Evolutionary conservation across 805 yeast species (phyloP).

Genomic region (Teunomyces stri): DNA sequence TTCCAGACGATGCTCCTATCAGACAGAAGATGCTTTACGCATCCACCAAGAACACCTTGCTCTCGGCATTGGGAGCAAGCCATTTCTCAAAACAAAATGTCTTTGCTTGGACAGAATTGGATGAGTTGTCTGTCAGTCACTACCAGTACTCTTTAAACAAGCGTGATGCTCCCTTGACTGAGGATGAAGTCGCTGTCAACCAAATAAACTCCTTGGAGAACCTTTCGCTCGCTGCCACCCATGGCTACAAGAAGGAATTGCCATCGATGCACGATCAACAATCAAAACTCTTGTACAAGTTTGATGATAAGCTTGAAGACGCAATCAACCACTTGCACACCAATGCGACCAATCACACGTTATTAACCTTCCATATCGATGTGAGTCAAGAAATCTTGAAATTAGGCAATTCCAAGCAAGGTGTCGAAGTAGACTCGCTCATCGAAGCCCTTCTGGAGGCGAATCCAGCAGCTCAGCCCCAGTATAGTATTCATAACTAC

Average conservation of each 20-base stretch:
- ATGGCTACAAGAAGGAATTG: slow-evolving; percentile 27
- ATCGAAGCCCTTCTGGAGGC: slow-evolving; percentile 15
- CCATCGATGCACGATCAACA: slow-evolving; percentile 31
- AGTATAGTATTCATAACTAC: slow-evolving; percentile 53
- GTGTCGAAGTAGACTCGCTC: slow-evolving; percentile 19
- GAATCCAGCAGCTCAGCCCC: slow-evolving; percentile 46
- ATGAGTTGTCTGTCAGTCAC: slow-evolving; percentile 51
- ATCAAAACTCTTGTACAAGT: slow-evolving; percentile 22
- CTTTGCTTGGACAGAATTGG: slow-evolving; percentile 53
- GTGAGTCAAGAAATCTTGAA: slow-evolving; percentile 41
- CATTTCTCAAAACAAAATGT: slow-evolving; percentile 41
- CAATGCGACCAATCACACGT: slow-evolving; percentile 18
- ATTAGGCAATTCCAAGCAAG: slow-evolving; percentile 18
- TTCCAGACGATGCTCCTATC: slow-evolving; percentile 83
- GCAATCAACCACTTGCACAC: slow-evolving; percentile 21
- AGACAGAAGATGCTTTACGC: slow-evolving; percentile 92
- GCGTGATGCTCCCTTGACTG: slow-evolving; percentile 49
- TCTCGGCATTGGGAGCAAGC: slow-evolving; percentile 70
- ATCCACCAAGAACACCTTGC: slow-evolving; percentile 74
- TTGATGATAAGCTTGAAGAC: slow-evolving; percentile 24
- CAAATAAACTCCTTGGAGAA: slow-evolving; percentile 39
- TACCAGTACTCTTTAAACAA: slow-evolving; percentile 27
- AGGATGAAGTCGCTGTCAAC: slow-evolving; percentile 53
- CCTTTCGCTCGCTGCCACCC: slow-evolving; percentile 21
- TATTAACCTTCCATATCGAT: slow-evolving; percentile 54